A percentile compares a stretch with the other conserved stretches of the same genome.
phyloP scores from a whole-genome alignment of 169 alveolate genomes.

The Plasmodium malariae region DNA sequence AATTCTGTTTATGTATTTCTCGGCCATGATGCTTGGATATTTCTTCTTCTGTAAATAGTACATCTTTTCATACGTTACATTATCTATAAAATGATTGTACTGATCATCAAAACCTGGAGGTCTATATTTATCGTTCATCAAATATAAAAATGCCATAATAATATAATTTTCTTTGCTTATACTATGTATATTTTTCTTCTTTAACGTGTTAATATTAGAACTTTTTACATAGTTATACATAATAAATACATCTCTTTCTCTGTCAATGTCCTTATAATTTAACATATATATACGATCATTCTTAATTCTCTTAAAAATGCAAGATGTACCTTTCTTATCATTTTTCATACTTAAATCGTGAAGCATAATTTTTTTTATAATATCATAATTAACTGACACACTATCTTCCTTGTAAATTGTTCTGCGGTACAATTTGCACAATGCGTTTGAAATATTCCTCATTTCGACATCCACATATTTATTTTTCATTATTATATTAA shows the following conservation, averaged over 20 bases:
- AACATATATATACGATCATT: conserved; percentile 30
- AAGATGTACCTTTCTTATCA: neutral
- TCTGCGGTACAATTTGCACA: conserved; percentile 22
- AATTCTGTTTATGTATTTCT: conserved; percentile 39
- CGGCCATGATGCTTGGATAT: conserved; percentile 24
- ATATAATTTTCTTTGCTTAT: conserved; percentile 34
- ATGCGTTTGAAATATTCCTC: neutral
- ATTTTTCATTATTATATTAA: conserved; percentile 23
- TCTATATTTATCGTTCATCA: conserved; percentile 34
- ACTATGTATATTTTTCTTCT: conserved; percentile 4
- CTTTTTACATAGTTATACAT: neutral
- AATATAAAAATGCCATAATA: conserved; percentile 39
- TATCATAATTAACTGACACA: neutral
- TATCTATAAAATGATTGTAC: conserved; percentile 5
- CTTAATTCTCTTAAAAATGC: conserved; percentile 8
- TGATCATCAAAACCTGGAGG: conserved; percentile 1
- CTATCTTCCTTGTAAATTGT: conserved; percentile 1
- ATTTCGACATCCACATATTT: neutral
- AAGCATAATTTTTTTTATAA: conserved; percentile 24
- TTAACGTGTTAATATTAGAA: conserved; percentile 14
- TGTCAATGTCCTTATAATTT: conserved; percentile 20
- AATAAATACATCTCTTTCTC: conserved; percentile 11
- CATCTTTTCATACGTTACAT: conserved; percentile 22
- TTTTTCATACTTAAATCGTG: neutral
- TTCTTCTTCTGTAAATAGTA: neutral